Conservation (phyloP, 345 rosid genomes). For the Passiflora organensis region DNA sequence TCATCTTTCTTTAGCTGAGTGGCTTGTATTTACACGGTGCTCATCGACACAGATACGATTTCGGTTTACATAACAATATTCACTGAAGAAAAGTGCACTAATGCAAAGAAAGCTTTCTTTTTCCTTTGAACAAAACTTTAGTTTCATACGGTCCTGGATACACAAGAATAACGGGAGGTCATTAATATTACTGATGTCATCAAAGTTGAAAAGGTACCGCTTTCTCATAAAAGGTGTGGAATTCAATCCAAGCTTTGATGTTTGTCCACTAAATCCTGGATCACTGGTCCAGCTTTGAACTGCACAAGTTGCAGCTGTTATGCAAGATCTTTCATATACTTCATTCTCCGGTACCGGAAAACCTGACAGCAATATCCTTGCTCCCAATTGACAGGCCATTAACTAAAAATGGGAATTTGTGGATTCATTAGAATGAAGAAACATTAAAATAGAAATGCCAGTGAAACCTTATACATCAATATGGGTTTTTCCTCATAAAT, state of each 20-base stretch:
- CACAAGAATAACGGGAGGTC: background rate
- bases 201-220: slow-evolving; percentile 37
- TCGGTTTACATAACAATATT: no score
- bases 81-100: no score
- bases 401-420: slow-evolving; percentile 12
- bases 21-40: no score
- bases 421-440: no score
- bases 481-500: no score
- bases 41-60: no score
- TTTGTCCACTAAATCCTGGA: slow-evolving; percentile 24
- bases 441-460: no score
- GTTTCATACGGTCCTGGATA: background rate
- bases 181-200: background rate
- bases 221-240: slow-evolving; percentile 26
- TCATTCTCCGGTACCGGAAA: slow-evolving; percentile 27
- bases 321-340: slow-evolving; percentile 25
- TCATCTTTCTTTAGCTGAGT: no score
- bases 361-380: slow-evolving; percentile 28
- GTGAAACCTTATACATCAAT: no score
- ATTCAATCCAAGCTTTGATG: slow-evolving; percentile 29
- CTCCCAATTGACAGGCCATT: slow-evolving; percentile 54
- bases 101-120: no score
- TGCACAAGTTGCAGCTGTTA: slow-evolving; percentile 25
- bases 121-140: slow-evolving; percentile 1
- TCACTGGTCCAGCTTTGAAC: slow-evolving; percentile 26